Evolutionary conservation across 345 rosid genomes (phyloP), one percentile per base, ranked within the genome.

Genomic region (Eucalyptus grandis): DNA sequence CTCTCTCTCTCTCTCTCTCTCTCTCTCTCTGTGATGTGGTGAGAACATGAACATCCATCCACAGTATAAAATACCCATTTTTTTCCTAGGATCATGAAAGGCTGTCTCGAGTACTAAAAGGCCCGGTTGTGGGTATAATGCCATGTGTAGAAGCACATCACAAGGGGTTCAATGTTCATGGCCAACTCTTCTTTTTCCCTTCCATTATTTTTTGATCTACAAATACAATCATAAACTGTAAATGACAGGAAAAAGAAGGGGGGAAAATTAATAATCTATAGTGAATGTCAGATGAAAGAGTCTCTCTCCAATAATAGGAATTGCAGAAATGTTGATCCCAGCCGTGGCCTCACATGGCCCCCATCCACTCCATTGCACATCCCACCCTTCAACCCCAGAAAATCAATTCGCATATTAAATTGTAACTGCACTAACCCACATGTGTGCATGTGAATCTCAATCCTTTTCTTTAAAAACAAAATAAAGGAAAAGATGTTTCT

Each of bases 391-490:
- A 77, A 44, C 62, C 30, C 34, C 15, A 49, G 16, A 37, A 82
- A 31, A 14, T 87, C 31, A 34, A 21, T 40, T 77, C 15, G 4
- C 5, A 11, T 40, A 77, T 77, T 77, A 40, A 77, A 77, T 22
- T 22, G 27, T 40, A 13, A 40, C 47, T 77, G 85, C 47, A 77
- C 85, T 51, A 8, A 9, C 30, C 87, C 91, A 80, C 93, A 90
- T 91, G 93, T 77, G 88, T 88, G 88, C 93, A 92, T 89, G 93
- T 92, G 93, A 89, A 49, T 86, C 47, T 67, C 49, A 82, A 43
- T 24, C 37, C 30, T 50, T 88, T 65, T 69, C 82, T 21, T 21
- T 19, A 40, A 37, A 77, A 49, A n/a, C 22, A 4, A 27, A 86
- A 49, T 49, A 72, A 34, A 88, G 16, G 14, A 46, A n/a, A 60